Evolutionary conservation across 2,329 filamentous ascomycete genomes (phyloP).

Genomic region (Beauveria sp.): DNA sequence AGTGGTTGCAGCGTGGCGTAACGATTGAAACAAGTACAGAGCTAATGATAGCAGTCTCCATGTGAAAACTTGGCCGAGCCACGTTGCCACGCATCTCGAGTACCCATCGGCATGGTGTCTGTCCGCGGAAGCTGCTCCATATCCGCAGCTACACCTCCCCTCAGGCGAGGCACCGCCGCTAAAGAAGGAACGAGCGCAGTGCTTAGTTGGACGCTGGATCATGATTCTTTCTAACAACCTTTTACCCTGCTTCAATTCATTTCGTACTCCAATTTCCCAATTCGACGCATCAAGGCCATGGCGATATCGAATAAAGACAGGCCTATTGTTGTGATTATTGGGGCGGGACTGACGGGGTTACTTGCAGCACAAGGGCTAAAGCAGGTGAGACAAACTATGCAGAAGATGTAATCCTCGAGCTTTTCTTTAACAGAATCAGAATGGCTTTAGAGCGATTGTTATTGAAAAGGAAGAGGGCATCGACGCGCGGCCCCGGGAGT

Average conservation of each 20-base stretch:
- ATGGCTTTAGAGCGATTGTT: constrained; percentile 25
- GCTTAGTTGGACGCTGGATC: not conserved
- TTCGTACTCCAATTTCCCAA: not conserved
- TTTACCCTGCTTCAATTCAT: not conserved
- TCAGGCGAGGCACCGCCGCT: not conserved
- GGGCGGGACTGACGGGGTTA: constrained; percentile 30
- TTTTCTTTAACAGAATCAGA: constrained; percentile 14
- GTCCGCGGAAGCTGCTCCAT: not conserved
- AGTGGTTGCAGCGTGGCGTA: too few relatives aligned
- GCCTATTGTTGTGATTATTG: constrained; percentile 17
- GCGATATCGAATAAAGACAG: not conserved
- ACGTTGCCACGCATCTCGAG: too few relatives aligned
- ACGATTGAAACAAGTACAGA: too few relatives aligned
- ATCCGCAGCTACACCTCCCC: not conserved
- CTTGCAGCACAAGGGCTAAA: constrained; percentile 29
- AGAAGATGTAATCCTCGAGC: not conserved
- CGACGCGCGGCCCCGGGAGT: constrained; percentile 26
- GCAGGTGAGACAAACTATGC: constrained; percentile 20
- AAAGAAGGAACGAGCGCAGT: not conserved
- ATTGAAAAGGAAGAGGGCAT: constrained; percentile 25
- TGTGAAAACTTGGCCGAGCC: too few relatives aligned
- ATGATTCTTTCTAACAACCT: not conserved
- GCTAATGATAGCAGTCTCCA: too few relatives aligned
- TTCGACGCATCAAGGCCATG: not conserved
- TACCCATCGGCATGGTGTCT: not conserved